Conservation (phyloP, 768 basidiomycete genomes). For the Hypholoma fasciculare region DNA sequence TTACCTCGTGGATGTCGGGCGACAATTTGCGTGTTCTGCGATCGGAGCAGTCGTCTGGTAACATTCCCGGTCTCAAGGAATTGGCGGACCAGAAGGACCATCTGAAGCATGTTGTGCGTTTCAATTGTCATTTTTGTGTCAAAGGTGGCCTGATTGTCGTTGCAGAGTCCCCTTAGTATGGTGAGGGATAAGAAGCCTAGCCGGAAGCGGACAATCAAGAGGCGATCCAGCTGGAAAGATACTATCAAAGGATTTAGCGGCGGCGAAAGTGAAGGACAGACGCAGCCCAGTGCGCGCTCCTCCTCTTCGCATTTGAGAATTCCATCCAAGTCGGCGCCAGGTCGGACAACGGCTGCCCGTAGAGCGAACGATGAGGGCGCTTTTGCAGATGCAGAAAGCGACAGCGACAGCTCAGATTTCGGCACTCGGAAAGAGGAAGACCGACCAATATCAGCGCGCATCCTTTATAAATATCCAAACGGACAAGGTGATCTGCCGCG, state of each 20-base stretch:
- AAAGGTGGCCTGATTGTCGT: conserved; percentile 2
- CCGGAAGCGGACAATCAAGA: conserved; percentile 46
- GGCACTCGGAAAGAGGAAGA: conserved; percentile 63
- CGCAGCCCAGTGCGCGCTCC: conserved; percentile 14
- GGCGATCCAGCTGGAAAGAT: conserved; percentile 62
- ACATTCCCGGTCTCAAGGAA: conserved; percentile 71
- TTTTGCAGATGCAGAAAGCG: conserved; percentile 56
- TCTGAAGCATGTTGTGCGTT: conserved; percentile 67
- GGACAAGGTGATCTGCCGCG: conserved; percentile 23
- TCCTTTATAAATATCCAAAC: conserved; percentile 55
- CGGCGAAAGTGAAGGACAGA: conserved; percentile 32
- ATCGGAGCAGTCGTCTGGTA: conserved; percentile 83
- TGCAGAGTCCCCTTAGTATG: conserved; percentile 83
- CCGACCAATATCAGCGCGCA: conserved; percentile 72
- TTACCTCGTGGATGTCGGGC: conserved; percentile 95
- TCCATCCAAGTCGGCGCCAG: conserved; percentile 21
- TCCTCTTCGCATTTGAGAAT: conserved; percentile 26
- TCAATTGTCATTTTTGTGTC: not conserved
- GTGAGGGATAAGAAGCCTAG: conserved; percentile 66
- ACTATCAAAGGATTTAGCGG: conserved; percentile 47
- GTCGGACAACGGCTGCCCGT: conserved; percentile 14
- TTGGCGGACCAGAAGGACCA: conserved; percentile 85
- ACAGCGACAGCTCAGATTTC: conserved; percentile 46
- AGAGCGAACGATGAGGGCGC: conserved; percentile 46
- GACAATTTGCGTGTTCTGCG: conserved; percentile 81